These are phyloP conservation scores for Dictyostelium capitatum DNA, from an alignment of 78 protist genomes.

Conservation along the genomic window DNA sequence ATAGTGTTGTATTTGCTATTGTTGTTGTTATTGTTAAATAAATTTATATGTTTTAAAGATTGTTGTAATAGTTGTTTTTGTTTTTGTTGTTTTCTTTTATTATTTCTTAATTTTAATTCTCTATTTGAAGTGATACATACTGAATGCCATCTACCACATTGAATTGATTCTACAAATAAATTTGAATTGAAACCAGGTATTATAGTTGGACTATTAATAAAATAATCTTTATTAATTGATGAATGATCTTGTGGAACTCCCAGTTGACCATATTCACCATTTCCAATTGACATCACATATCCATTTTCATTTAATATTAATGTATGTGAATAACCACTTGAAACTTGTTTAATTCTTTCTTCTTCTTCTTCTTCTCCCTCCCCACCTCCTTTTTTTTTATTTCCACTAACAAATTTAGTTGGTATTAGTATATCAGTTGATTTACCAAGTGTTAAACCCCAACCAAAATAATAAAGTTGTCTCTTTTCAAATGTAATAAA, in stretches of 20 bases:
- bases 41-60: neutral
- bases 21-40: too few species aligned
- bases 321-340: conserved; percentile 53
- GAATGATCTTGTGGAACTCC: conserved; percentile 30
- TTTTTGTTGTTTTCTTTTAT: neutral
- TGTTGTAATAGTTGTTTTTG: neutral
- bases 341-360: conserved; percentile 2
- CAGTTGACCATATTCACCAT: conserved; percentile 70
- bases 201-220: conserved; percentile 20
- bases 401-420: neutral
- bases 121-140: conserved; percentile 21
- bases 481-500: neutral
- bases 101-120: neutral
- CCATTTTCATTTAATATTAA: conserved; percentile 37
- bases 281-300: conserved; percentile 29
- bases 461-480: conserved; percentile 48
- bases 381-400: neutral
- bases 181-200: neutral
- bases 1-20: neutral
- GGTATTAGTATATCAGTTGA: conserved; percentile 12
- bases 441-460: conserved; percentile 36
- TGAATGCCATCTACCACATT: conserved; percentile 55
- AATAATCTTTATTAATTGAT: neutral
- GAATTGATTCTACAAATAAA: conserved; percentile 5
- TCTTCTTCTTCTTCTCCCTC: neutral